Evolutionary conservation across 73 alveolate species (phyloP), one percentile per base, ranked within the genome.

Genomic region (Tetrahymena malaccensis): DNA sequence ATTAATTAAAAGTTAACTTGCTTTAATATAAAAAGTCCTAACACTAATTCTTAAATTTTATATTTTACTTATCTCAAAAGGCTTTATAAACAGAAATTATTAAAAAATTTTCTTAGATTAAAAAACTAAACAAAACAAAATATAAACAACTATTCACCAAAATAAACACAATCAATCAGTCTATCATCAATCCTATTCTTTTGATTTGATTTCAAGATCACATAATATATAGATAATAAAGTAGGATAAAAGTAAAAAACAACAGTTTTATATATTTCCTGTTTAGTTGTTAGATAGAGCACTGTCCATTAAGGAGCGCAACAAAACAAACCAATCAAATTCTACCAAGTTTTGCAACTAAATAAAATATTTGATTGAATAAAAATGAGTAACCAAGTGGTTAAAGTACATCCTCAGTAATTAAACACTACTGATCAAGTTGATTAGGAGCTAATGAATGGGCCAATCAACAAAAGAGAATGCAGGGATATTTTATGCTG

Each of bases 401-500:
- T 27, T 12, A 70, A 27, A 27, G 37, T 70, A 70, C 89, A n/a
- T 70, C 34, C 89, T 31, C 43, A 70, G 89, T n/a, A 27, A n/a
- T n/a, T 31, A n/a, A 70, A 70, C 17, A 9, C 89, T 70, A 34
- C 83, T 19, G 83, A 50, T 50, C 27, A 0, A 85, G 17, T 85
- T 19, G 97, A 96, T 50, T 98, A 96, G 22, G 94, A 96, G 93
- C 96, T 98, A 37, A 94, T 96, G 93, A 98, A 98, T 95, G 99
- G 99, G 12, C 99, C 99, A 56, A 94, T 98, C 27, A 96, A 96
- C 85, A 98, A 98, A 93, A 97, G 99, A 94, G 96, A 96, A 55
- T 98, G 99, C 95, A 98, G 99, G 22, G 99, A 99, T 96, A 93
- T 97, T 38, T 55, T 99, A 43, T 99, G 99, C 97, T 99, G 99